A percentile compares a stretch with the other conserved stretches of the same genome.
Evolutionary conservation across 1,139 yeast species (phyloP).

Genomic region (Candida sp.): DNA sequence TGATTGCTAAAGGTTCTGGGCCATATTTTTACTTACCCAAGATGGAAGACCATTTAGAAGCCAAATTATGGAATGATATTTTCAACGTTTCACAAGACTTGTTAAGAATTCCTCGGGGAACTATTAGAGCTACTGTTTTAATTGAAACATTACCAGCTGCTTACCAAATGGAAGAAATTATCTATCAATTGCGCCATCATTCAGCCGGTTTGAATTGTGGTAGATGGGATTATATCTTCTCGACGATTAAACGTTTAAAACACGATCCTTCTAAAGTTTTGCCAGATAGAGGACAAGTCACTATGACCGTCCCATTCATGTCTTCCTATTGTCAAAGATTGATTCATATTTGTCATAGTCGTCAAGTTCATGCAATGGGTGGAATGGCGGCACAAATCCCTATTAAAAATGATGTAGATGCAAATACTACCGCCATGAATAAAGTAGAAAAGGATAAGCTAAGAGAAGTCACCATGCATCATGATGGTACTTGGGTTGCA

Average conservation of each 20-base stretch:
- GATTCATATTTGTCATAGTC: slow-evolving; percentile 65
- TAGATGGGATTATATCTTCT: slow-evolving; percentile 77
- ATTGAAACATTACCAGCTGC: slow-evolving; percentile 73
- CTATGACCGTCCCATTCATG: slow-evolving; percentile 74
- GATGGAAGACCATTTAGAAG: slow-evolving; percentile 74
- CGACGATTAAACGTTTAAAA: slow-evolving; percentile 62
- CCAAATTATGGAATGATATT: slow-evolving; percentile 72
- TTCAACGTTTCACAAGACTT: slow-evolving; percentile 68
- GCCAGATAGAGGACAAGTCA: slow-evolving; percentile 69
- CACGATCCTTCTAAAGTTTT: slow-evolving; percentile 55
- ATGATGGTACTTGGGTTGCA: slow-evolving; percentile 79
- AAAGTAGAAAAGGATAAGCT: slow-evolving; percentile 66
- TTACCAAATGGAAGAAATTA: slow-evolving; percentile 76
- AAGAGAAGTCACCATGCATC: slow-evolving; percentile 69
- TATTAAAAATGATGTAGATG: slow-evolving; percentile 58
- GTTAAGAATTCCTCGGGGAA: slow-evolving; percentile 60
- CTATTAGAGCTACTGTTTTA: slow-evolving; percentile 51
- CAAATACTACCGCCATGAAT: slow-evolving; percentile 62
- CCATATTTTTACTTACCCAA: slow-evolving; percentile 75
- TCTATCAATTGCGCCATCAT: slow-evolving; percentile 68
- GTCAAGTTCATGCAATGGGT: slow-evolving; percentile 76
- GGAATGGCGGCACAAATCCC: slow-evolving; percentile 84
- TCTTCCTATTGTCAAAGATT: slow-evolving; percentile 59
- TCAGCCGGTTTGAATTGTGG: slow-evolving; percentile 75
- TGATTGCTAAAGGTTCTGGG: slow-evolving; percentile 56